Conservation (phyloP, 352 stramenopile species). For the Pythium phragmitis region DNA sequence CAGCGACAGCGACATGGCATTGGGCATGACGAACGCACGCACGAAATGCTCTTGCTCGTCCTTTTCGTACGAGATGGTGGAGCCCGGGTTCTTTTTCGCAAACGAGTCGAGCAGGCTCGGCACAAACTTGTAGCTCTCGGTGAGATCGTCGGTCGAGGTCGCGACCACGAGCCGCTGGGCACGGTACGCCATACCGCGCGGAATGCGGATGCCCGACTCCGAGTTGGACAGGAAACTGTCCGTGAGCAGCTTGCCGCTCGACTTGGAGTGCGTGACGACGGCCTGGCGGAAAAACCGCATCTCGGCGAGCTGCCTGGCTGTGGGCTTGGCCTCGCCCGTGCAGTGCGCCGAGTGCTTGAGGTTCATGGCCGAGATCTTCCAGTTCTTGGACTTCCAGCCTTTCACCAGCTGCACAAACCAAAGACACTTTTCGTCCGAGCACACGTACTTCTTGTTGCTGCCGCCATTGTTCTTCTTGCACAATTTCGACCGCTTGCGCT, state of each 20-base stretch:
- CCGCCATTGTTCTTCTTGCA: slow-evolving; percentile 81
- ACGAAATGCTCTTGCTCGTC: slow-evolving; percentile 64
- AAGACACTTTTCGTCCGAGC: slow-evolving; percentile 62
- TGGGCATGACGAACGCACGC: slow-evolving; percentile 69
- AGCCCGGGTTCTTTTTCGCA: slow-evolving; percentile 67
- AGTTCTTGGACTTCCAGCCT: slow-evolving; percentile 85
- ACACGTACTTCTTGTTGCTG: slow-evolving; percentile 88
- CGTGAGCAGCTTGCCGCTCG: slow-evolving; percentile 73
- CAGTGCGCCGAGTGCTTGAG: slow-evolving; percentile 72
- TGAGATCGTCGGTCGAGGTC: slow-evolving; percentile 69
- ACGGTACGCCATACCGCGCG: slow-evolving; percentile 69
- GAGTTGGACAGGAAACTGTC: slow-evolving; percentile 73
- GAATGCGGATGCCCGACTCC: slow-evolving; percentile 64
- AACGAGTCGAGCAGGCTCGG: slow-evolving; percentile 72
- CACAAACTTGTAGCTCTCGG: slow-evolving; percentile 84
- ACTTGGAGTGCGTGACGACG: slow-evolving; percentile 76
- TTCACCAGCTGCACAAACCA: slow-evolving; percentile 85
- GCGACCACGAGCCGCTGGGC: slow-evolving; percentile 65
- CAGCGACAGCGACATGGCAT: slow-evolving; percentile 44
- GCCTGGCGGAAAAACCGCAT: slow-evolving; percentile 78
- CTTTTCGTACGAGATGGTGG: slow-evolving; percentile 60
- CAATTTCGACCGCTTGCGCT: slow-evolving; percentile 76
- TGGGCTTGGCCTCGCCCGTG: slow-evolving; percentile 63
- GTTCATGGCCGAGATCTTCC: slow-evolving; percentile 90
- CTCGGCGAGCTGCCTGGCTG: slow-evolving; percentile 70